Base-by-base conservation (phyloP, 495 filamentous ascomycete species). In the Lasiosphaeriaceae sp. region DNA sequence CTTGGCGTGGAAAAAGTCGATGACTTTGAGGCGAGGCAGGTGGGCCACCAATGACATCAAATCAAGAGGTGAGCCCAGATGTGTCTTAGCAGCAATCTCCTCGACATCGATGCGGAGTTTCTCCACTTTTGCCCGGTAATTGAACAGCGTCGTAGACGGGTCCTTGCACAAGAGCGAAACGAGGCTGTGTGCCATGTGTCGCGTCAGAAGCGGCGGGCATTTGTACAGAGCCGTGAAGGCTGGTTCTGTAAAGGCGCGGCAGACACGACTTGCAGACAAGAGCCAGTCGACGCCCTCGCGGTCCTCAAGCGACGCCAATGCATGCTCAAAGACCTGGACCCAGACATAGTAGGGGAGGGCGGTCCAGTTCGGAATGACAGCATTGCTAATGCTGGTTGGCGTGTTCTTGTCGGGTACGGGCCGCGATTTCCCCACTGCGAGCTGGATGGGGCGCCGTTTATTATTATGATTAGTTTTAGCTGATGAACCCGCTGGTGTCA, bases 211-310 rank as follows among this genome's bases (percentile, higher is more conserved):
- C 0, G 88, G 86, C 0, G 90, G 90, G 2, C 77, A 80, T 34
- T 82, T 72, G 66, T 92, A 94, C 4, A 94, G 76, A 12, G 80
- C 86, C 14, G 86, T 83, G 17, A 96, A 71, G 7, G 90, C 88
- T 5, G 91, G 87, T 60, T 92, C 87, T 6, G 80, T 70, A 55
- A 92, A 92, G 3, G 75, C 69, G 41, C 78, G 81, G 56, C 89
- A 92, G 14, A 85, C 65, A 11, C 79, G 67, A 11, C 87, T 83
- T 17, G 83, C 70, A 21, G 79, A 71, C 3, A 86, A 52, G 12
- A 96, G 80, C 83, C 83, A 90, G 52, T 68, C 65, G 2, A 82
- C 78, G 0, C 83, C 79, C 0, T 68, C 59, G 41, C 78, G 72
- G 35, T 81, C 79, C 26, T 81, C 51, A 21, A 89, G 70, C 2